phyloP scores from a whole-genome alignment of 495 filamentous ascomycete species.

The Mytilinidion resinicola region DNA sequence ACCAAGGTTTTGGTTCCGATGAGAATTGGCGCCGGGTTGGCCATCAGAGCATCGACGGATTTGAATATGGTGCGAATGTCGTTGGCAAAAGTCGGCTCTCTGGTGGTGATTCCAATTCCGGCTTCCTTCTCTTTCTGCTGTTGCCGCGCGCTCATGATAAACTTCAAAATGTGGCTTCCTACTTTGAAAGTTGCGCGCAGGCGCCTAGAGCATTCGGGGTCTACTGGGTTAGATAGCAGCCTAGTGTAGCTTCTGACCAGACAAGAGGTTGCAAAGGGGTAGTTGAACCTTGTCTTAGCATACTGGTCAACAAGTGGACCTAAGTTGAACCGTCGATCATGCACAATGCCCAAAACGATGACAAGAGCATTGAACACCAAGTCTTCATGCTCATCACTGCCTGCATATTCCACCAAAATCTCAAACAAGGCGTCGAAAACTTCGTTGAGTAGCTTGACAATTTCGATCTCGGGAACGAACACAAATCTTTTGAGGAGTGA shows the following conservation, averaged over 20 bases:
- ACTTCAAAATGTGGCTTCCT: conserved; percentile 83
- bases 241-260: conserved; percentile 80
- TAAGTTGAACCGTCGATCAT: conserved; percentile 89
- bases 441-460: conserved; percentile 84
- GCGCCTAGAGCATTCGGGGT: conserved; percentile 72
- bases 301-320: conserved; percentile 86
- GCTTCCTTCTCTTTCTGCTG: conserved; percentile 86
- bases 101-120: conserved; percentile 78
- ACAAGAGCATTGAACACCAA: conserved; percentile 86
- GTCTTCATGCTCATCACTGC: conserved; percentile 87
- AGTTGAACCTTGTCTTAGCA: conserved; percentile 83
- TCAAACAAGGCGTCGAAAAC: conserved; percentile 91
- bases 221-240: conserved; percentile 69
- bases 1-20: conserved; percentile 92
- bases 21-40: conserved; percentile 71
- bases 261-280: conserved; percentile 89
- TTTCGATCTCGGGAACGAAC: conserved; percentile 95
- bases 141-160: conserved; percentile 83
- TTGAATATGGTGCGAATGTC: conserved; percentile 85
- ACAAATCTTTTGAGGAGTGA: conserved; percentile 71
- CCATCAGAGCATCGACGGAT: conserved; percentile 81
- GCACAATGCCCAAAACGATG: conserved; percentile 82
- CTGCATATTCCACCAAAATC: conserved; percentile 79
- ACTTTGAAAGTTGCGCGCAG: conserved; percentile 94
- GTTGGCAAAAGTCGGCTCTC: conserved; percentile 68